Percentiles rank a stretch among this genome's conserved stretches.
Conservation (phyloP, 176 grass and related monocot genomes). For the Phoenix roebelenii region DNA sequence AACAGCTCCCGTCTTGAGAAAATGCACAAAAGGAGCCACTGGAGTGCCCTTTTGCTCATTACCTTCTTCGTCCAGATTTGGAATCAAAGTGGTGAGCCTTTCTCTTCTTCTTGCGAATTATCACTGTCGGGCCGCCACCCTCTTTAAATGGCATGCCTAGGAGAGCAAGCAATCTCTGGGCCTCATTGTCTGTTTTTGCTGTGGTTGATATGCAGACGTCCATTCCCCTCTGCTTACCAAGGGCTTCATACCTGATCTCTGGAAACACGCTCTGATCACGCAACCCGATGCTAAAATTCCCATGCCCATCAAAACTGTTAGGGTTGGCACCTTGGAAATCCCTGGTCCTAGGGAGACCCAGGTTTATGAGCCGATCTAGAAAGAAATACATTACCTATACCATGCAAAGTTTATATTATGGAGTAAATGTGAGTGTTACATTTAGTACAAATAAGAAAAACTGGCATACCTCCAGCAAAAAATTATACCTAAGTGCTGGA, state of each 20-base stretch:
- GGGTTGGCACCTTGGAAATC: conserved; percentile 84
- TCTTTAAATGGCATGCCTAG: conserved; percentile 82
- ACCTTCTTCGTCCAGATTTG: conserved; percentile 8
- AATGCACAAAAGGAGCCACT: too few relatives aligned
- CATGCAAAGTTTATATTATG: conserved; percentile 8
- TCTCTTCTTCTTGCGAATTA: conserved; percentile 55
- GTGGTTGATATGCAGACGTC: conserved; percentile 72
- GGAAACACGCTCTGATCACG: conserved; percentile 83
- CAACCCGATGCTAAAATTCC: conserved; percentile 65
- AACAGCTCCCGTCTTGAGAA: too few relatives aligned
- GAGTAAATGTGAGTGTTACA: too few relatives aligned
- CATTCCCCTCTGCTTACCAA: conserved; percentile 82
- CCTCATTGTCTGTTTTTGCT: conserved; percentile 64
- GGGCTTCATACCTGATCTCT: conserved; percentile 67
- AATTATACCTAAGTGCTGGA: too few relatives aligned
- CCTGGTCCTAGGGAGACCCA: conserved; percentile 68
- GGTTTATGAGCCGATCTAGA: conserved; percentile 91
- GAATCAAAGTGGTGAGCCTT: conserved; percentile 9
- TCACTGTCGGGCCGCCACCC: conserved; percentile 22
- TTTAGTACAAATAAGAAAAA: too few relatives aligned
- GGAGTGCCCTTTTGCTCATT: not conserved
- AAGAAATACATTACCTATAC: conserved; percentile 79
- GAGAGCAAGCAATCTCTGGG: conserved; percentile 42
- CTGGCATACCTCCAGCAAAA: too few relatives aligned
- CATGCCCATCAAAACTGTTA: conserved; percentile 71